Percentiles rank a stretch among this genome's conserved stretches.
phyloP scores from a whole-genome alignment of 257 asterid genomes.

The Fraxinus cuspidata region DNA sequence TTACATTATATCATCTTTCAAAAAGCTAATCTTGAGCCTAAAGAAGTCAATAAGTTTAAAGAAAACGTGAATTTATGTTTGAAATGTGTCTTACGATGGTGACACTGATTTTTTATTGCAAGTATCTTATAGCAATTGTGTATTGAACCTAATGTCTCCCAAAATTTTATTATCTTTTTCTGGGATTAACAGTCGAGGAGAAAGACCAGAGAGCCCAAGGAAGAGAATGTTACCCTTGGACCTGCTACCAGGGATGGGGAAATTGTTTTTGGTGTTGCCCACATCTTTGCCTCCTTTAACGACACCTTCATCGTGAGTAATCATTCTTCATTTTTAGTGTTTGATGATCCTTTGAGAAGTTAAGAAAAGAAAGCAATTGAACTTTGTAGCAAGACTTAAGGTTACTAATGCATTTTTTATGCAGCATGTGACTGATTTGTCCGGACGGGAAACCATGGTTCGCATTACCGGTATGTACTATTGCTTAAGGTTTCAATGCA shows the following conservation, averaged over 20 bases:
- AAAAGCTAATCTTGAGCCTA: background rate
- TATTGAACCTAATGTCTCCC: background rate
- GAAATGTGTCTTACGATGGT: background rate
- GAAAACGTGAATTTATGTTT: background rate
- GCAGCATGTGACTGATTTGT: slow-evolving; percentile 92
- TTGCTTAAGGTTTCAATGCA: background rate
- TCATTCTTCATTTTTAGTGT: background rate
- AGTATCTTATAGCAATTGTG: no score
- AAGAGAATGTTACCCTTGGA: slow-evolving; percentile 79
- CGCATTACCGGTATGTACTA: slow-evolving; percentile 71
- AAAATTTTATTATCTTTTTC: background rate
- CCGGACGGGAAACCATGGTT: slow-evolving; percentile 94
- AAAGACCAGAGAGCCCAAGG: slow-evolving; percentile 79
- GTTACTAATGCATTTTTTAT: slow-evolving; percentile 8
- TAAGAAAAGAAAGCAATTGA: background rate
- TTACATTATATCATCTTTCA: no score
- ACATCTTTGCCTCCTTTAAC: slow-evolving; percentile 87
- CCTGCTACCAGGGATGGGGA: slow-evolving; percentile 81
- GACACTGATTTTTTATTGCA: no score
- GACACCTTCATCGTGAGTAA: slow-evolving; percentile 78
- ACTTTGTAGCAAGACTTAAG: background rate
- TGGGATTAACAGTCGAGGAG: slow-evolving; percentile 59
- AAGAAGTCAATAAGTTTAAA: background rate
- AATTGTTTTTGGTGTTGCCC: slow-evolving; percentile 78
- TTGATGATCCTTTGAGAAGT: background rate